Percentiles rank a stretch among this genome's conserved stretches.
Evolutionary conservation across 2,329 filamentous ascomycete species (phyloP).

Genomic region (Grosmannia serpens): DNA sequence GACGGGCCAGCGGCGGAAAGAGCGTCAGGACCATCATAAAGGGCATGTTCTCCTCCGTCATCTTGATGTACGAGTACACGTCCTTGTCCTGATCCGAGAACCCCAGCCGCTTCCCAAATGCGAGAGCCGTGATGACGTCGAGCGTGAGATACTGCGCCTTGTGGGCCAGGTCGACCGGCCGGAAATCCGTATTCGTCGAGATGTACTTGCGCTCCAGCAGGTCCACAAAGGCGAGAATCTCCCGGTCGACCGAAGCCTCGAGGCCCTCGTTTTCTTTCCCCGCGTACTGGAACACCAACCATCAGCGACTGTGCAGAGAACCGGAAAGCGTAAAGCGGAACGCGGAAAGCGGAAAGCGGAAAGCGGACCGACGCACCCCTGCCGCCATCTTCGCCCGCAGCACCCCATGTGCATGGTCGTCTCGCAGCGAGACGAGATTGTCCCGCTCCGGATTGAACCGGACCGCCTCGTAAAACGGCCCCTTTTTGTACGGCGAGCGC

Average conservation of each 20-base stretch:
- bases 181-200: constrained; percentile 15
- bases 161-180: constrained; percentile 30
- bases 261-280: constrained; percentile 18
- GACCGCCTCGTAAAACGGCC: constrained; percentile 24
- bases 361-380: constrained; percentile 21
- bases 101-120: constrained; percentile 36
- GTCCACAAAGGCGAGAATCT: constrained; percentile 16
- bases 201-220: constrained; percentile 32
- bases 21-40: constrained; percentile 29
- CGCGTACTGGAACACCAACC: constrained; percentile 12
- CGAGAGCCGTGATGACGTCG: constrained; percentile 41
- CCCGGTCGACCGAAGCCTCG: constrained; percentile 15
- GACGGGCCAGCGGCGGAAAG: constrained; percentile 29
- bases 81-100: constrained; percentile 34
- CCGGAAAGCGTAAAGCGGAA: no score
- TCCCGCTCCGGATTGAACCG: constrained; percentile 24
- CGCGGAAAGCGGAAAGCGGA: no score
- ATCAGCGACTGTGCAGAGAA: background rate
- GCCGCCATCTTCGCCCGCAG: constrained; percentile 32
- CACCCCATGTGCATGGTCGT: constrained; percentile 23
- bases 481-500: constrained; percentile 25
- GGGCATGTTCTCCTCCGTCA: constrained; percentile 21
- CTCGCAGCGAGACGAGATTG: constrained; percentile 23
- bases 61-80: constrained; percentile 29
- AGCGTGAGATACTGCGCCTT: constrained; percentile 42